Percentiles rank a stretch among this genome's conserved stretches.
Evolutionary conservation across 345 rosid species (phyloP).

Genomic region (Ceriops decandra): DNA sequence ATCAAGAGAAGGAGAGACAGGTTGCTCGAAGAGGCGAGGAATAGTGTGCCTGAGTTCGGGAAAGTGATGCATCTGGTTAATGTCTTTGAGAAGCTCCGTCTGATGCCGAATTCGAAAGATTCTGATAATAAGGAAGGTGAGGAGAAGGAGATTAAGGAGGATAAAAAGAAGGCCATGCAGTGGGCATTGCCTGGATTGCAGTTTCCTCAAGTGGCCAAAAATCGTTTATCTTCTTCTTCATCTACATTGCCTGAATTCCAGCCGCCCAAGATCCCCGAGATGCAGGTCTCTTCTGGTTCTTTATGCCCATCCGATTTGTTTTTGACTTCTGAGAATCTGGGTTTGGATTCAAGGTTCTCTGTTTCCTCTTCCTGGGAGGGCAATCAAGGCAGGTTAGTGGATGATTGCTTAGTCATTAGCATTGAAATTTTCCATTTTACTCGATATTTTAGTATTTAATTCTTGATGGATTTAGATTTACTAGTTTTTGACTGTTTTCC

Average conservation of each 20-base stretch:
- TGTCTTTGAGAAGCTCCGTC: conserved; percentile 67
- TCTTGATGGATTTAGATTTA: neutral
- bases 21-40: conserved; percentile 60
- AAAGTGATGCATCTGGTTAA: conserved; percentile 75
- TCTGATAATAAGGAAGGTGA: conserved; percentile 32
- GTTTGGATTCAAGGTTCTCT: neutral
- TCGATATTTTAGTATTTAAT: neutral
- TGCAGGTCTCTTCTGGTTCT: conserved; percentile 27
- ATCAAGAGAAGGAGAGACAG: conserved; percentile 76
- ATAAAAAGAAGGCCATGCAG: conserved; percentile 41
- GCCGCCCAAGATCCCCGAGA: neutral
- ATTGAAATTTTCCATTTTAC: too few relatives aligned
- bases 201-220: conserved; percentile 34
- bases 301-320: conserved; percentile 53
- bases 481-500: neutral
- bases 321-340: conserved; percentile 58
- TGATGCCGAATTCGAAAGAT: conserved; percentile 39
- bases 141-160: conserved; percentile 24
- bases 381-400: neutral
- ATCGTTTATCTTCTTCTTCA: conserved; percentile 5
- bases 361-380: conserved; percentile 1
- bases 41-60: conserved; percentile 61
- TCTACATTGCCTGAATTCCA: conserved; percentile 13
- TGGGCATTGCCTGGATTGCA: conserved; percentile 87
- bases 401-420: neutral